Base-by-base conservation (phyloP, 805 yeast species). In the Teunomyces barrocoloradensis region DNA sequence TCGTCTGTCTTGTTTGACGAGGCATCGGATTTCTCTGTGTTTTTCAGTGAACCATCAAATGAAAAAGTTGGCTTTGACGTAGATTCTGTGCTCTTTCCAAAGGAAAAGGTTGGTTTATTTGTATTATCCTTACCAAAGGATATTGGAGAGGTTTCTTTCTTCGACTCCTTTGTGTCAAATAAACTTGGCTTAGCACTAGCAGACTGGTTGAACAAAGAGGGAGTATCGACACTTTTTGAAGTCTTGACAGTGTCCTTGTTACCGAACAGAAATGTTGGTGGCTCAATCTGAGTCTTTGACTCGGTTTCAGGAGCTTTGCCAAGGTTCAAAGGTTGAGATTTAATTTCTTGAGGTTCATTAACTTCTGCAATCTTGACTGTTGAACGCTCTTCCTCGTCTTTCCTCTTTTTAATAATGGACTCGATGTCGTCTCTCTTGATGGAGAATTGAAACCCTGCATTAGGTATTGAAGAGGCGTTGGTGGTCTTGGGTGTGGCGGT, bases 371-470 rank as follows among this genome's bases (percentile, higher is more conserved):
- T 20, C 11, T 11, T 35, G 17, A 13, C 15, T 11, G 40, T 12
- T n/a, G 29, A 13, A 12, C 3, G 21, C 9, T 6, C 13, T n/a
- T 21, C 40, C 20, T 35, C 47, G 10, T 47, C 49, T 4, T 52
- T 50, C 23, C 63, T 46, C 42, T 55, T 56, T 40, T 52, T 51
- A 7, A 66, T 47, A 9, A 69, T 55, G 6, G 58, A 52, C 33
- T 56, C 49, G 23, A 71, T 53, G 40, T 64, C 61, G 15, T 56
- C 59, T 43, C 63, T 60, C 39, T 66, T 65, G 15, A 69, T 61
- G 3, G 62, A 57, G 46, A 71, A 71, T 32, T 66, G 59, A 56
- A 71, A 71, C 1, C 73, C 75, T 2, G 66, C 58, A 38, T 73
- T 68, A 27, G 76, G 76, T 18, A 60, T 59, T 1, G 42, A 37